phyloP scores from a whole-genome alignment of 345 rosid genomes.

The Dovyalis caffra region DNA sequence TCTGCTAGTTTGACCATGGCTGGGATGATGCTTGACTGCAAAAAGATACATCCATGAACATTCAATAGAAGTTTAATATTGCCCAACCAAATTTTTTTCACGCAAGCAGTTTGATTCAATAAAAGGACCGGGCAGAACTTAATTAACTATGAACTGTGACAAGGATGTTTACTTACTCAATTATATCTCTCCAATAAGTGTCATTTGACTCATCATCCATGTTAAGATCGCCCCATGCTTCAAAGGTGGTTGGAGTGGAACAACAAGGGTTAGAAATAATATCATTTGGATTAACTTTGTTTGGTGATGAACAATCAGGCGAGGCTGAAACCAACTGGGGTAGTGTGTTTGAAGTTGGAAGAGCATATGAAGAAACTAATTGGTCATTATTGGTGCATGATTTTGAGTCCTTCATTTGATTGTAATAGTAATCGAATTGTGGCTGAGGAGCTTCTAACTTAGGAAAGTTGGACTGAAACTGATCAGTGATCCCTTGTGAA shows the following conservation, averaged over 20 bases:
- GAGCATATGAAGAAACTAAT: conserved; percentile 21
- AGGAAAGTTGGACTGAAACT: conserved; percentile 28
- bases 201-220: conserved; percentile 51
- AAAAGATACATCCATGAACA: background rate
- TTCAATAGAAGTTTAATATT: background rate
- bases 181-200: conserved; percentile 54
- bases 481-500: conserved; percentile 24
- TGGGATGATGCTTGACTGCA: conserved; percentile 55
- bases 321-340: conserved; percentile 52
- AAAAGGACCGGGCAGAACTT: no score
- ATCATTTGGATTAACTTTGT: conserved; percentile 20
- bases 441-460: conserved; percentile 23
- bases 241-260: conserved; percentile 36
- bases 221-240: conserved; percentile 47
- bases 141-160: no score
- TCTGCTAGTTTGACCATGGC: conserved; percentile 49
- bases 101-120: no score
- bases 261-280: conserved; percentile 49
- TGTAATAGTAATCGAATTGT: conserved; percentile 8
- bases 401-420: conserved; percentile 18
- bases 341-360: conserved; percentile 21
- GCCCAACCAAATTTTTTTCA: no score
- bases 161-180: conserved; percentile 45
- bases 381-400: conserved; percentile 1
- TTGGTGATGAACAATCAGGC: conserved; percentile 31